phyloP scores from a whole-genome alignment of 805 yeast species.

The Blastobotrys robertii region DNA sequence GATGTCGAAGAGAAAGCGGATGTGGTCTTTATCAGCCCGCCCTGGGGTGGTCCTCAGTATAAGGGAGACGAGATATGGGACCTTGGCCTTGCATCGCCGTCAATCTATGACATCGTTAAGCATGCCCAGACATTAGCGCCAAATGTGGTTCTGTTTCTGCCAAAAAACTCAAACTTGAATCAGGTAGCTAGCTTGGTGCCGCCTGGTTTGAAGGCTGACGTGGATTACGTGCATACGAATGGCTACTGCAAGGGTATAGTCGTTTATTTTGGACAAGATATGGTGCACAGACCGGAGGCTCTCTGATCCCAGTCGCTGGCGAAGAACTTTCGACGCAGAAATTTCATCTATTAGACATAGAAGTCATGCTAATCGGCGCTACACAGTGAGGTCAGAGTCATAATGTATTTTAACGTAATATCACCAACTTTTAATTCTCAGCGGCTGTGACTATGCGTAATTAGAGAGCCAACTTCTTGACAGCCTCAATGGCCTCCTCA shows the following conservation, averaged over 20 bases:
- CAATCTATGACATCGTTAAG: not conserved
- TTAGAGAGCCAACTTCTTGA: constrained; percentile 41
- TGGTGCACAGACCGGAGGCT: not conserved
- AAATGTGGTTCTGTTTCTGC: constrained; percentile 17
- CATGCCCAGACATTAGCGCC: constrained; percentile 8
- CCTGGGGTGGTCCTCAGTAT: constrained; percentile 81
- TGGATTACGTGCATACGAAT: constrained; percentile 12
- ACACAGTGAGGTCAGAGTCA: no score
- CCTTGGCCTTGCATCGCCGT: constrained; percentile 1
- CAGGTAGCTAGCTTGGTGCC: constrained; percentile 9
- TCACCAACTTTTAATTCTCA: not conserved
- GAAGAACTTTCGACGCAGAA: no score
- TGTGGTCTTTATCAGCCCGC: constrained; percentile 65
- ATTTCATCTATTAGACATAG: no score
- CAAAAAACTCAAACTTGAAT: constrained; percentile 15
- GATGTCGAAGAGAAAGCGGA: constrained; percentile 29
- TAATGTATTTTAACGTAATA: not conserved
- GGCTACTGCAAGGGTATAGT: constrained; percentile 13
- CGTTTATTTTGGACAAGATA: constrained; percentile 10
- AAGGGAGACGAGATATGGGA: constrained; percentile 10
- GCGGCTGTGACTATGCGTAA: not conserved
- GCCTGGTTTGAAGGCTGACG: constrained; percentile 2
- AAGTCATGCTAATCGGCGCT: no score
- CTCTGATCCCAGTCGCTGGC: no score
- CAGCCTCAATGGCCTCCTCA: constrained; percentile 62